Base-by-base conservation (phyloP, 768 basidiomycete genomes). In the Saitozyma sp. region DNA sequence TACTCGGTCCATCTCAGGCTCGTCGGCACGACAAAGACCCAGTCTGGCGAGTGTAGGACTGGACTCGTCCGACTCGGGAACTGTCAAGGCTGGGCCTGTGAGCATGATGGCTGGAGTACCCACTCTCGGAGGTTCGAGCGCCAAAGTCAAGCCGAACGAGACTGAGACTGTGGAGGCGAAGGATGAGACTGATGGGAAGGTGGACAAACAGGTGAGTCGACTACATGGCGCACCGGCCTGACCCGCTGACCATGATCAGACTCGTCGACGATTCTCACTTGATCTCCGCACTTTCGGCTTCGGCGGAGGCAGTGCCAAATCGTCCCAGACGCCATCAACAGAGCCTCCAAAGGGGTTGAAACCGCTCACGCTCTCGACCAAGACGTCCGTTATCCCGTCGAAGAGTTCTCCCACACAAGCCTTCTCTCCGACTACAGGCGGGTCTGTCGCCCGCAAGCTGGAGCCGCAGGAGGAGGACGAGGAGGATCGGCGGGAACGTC, bases 381-480 rank as follows among this genome's bases (percentile, higher is more conserved):
- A 17, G 38, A 14, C 13, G 38, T 10, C 17, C 8, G 11, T 52
- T 7, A 13, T 38, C 2, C 16, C 20, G 38, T 48, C 46, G 14
- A 48, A 48, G 14, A 48, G 3, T 6, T 14, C 46, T 2, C 46
- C 46, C 19, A 48, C 19, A 6, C 46, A 29, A 29, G 29, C 29
- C 29, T 29, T 29, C 29, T 29, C 29, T 5, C 54, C 8, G 8
- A 51, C 57, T 45, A 58, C 39, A 41, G 6, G 8, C 20, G 37
- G 10, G 19, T 49, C 59, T 56, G 50, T 49, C 20, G 90, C 85
- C 37, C 85, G 91, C 56, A 92, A 93, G 78, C 80, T 94, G 43
- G 91, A 94, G 62, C 91, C 87, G 1, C 82, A 73, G 17, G 51
- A 52, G 19, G 94, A 97, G 78, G 94, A 98, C 71, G 95, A 97